Evolutionary conservation across 1,284 basidiomycete species (phyloP), one percentile per base, ranked within the genome.

Genomic region (Leccinum griseonigrum): DNA sequence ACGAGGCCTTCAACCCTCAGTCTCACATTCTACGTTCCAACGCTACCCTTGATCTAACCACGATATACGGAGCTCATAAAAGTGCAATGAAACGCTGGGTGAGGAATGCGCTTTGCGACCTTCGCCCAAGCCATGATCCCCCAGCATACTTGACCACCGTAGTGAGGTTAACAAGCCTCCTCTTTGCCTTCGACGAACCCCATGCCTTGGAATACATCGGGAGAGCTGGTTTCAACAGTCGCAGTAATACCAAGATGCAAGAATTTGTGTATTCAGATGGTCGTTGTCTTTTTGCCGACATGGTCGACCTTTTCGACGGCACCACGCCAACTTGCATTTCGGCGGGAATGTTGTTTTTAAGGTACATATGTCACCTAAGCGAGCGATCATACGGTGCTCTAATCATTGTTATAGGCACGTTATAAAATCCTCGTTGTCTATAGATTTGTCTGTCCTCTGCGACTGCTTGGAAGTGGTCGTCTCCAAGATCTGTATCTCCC

Each of bases 401-500:
- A 26, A 50, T 26, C 22, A 13, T 54, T 31, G 29, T 31, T 40
- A n/a, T 31, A 86, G 85, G 18, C 78, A 82, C 59, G 60, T 84
- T 10, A 36, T 83, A 3, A 65, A 75, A 0, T 67, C 66, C 0
- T 60, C 59, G 7, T 43, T 80, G 1, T 64, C 63, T 3, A 69
- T 83, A n/a, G 74, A 83, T 59, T 68, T 81, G 29, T 77, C 73
- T 8, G 71, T 79, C 3, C 66, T 85, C 0, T 84, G 82, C 58
- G 78, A 83, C 56, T 67, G 79, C 31, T 62, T 83, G 38, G 85
- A 86, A 51, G 67, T 72, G 28, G 65, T 84, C 1, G 74, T 77
- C 50, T 73, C 73, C 1, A 74, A 75, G 6, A 67, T 78, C 10
- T 69, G 79, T 4, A 56, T 85, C 0, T 68, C 77, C 2, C 67